Conservation (phyloP, 177 flowering plant species). For the Vitis hybrid region DNA sequence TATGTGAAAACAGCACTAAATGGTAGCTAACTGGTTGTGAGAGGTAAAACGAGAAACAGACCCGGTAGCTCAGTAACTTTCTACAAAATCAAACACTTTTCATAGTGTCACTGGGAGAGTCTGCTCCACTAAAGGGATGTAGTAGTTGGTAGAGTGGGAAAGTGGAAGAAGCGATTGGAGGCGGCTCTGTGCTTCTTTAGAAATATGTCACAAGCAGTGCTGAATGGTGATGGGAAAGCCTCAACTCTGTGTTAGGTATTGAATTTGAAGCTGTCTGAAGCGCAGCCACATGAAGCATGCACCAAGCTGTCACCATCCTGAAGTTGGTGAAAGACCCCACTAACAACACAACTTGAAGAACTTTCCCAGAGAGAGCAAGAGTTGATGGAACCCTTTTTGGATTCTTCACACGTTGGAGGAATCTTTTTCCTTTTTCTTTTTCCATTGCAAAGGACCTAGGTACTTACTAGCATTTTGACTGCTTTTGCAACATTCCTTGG, state of each 20-base stretch:
- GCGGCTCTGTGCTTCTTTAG: too few relatives aligned
- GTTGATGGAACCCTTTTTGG: conserved; percentile 12
- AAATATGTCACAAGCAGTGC: too few relatives aligned
- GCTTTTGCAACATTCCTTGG: conserved; percentile 25
- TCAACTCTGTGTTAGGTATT: neutral
- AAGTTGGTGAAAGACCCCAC: conserved; percentile 19
- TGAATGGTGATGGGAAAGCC: neutral
- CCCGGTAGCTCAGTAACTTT: too few relatives aligned
- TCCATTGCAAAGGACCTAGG: conserved; percentile 19
- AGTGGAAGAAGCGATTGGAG: too few relatives aligned
- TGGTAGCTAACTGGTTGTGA: too few relatives aligned
- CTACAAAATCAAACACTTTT: too few relatives aligned
- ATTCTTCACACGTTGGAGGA: conserved; percentile 23
- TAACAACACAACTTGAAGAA: conserved; percentile 1
- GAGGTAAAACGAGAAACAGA: too few relatives aligned
- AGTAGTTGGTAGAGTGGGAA: too few relatives aligned
- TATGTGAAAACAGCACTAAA: too few relatives aligned
- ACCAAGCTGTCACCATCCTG: conserved; percentile 8
- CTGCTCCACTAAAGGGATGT: too few relatives aligned
- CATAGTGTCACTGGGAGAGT: too few relatives aligned
- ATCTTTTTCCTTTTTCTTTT: neutral
- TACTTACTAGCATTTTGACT: conserved; percentile 29
- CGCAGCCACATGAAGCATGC: neutral
- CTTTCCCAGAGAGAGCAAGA: conserved; percentile 3
- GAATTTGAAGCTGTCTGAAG: neutral